phyloP scores from a whole-genome alignment of 345 rosid species.

The Cochlearia excelsa region DNA sequence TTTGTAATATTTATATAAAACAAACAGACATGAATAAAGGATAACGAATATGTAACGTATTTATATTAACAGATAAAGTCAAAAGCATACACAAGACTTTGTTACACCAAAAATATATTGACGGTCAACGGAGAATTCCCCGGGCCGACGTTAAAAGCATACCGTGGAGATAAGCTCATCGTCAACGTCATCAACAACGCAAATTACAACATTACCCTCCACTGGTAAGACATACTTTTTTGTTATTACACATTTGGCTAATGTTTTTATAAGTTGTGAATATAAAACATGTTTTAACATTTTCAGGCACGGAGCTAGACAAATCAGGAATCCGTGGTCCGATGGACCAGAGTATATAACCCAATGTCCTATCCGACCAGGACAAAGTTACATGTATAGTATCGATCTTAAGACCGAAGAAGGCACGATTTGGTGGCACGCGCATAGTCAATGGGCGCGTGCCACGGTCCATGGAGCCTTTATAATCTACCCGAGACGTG shows the following conservation, averaged over 20 bases:
- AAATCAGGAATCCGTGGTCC: slow-evolving; percentile 40
- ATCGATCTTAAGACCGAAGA: slow-evolving; percentile 51
- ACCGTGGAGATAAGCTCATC: slow-evolving; percentile 41
- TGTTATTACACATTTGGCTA: not conserved
- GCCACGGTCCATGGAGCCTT: slow-evolving; percentile 85
- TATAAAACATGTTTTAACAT: slow-evolving; percentile 4
- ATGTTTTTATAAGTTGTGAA: not conserved
- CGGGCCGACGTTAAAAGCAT: slow-evolving; percentile 44
- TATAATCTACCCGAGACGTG: slow-evolving; percentile 48
- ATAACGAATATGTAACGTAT: too few species aligned
- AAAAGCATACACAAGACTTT: slow-evolving; percentile 38
- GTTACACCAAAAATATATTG: slow-evolving; percentile 41
- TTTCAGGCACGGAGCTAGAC: slow-evolving; percentile 48
- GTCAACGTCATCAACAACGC: slow-evolving; percentile 52
- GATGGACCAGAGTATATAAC: slow-evolving; percentile 56
- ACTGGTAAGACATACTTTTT: slow-evolving; percentile 38
- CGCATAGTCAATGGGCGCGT: slow-evolving; percentile 71
- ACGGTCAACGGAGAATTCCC: slow-evolving; percentile 49
- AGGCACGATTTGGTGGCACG: slow-evolving; percentile 97
- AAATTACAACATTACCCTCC: slow-evolving; percentile 47
- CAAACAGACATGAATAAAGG: too few species aligned
- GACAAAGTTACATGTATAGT: slow-evolving; percentile 50
- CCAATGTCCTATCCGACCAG: slow-evolving; percentile 73
- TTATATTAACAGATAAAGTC: slow-evolving; percentile 38
- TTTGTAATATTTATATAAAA: not conserved